A percentile compares a stretch with the other conserved stretches of the same genome.
These are phyloP conservation scores for Niebla homalea DNA, from an alignment of 495 filamentous ascomycete genomes.

Conservation along the genomic window DNA sequence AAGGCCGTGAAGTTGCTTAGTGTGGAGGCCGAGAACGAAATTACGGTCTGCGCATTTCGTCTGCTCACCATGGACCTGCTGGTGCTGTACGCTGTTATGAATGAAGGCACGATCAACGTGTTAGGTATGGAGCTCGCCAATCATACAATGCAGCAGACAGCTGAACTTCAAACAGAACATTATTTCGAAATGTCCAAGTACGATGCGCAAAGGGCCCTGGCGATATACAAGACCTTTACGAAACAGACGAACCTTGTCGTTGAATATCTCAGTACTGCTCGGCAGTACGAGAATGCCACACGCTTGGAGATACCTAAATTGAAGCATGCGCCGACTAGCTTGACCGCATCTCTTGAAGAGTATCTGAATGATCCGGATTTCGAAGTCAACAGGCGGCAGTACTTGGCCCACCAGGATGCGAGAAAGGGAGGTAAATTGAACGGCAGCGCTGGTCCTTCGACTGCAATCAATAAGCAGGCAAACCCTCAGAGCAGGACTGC, in stretches of 20 bases:
- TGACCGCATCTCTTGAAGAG: slow-evolving; percentile 81
- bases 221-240: slow-evolving; percentile 87
- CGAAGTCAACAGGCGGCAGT: slow-evolving; percentile 84
- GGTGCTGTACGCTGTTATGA: slow-evolving; percentile 85
- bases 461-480: slow-evolving; percentile 18
- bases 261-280: slow-evolving; percentile 71
- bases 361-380: slow-evolving; percentile 95
- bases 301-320: slow-evolving; percentile 91
- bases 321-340: slow-evolving; percentile 88
- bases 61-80: slow-evolving; percentile 83
- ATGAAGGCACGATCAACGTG: slow-evolving; percentile 96
- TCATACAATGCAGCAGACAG: not conserved
- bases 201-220: slow-evolving; percentile 83
- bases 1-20: slow-evolving; percentile 53
- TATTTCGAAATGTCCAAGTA: slow-evolving; percentile 97
- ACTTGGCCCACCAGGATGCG: slow-evolving; percentile 70
- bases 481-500: slow-evolving; percentile 16
- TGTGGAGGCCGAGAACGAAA: slow-evolving; percentile 89
- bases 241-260: slow-evolving; percentile 89
- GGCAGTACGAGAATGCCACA: slow-evolving; percentile 82
- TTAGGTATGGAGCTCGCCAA: slow-evolving; percentile 46
- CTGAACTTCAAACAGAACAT: slow-evolving; percentile 46
- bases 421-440: slow-evolving; percentile 44
- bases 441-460: slow-evolving; percentile 9
- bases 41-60: slow-evolving; percentile 90